A percentile compares a stretch with the other conserved stretches of the same genome.
phyloP scores from a whole-genome alignment of 352 stramenopile genomes.

The Phytophthora ramorum region DNA sequence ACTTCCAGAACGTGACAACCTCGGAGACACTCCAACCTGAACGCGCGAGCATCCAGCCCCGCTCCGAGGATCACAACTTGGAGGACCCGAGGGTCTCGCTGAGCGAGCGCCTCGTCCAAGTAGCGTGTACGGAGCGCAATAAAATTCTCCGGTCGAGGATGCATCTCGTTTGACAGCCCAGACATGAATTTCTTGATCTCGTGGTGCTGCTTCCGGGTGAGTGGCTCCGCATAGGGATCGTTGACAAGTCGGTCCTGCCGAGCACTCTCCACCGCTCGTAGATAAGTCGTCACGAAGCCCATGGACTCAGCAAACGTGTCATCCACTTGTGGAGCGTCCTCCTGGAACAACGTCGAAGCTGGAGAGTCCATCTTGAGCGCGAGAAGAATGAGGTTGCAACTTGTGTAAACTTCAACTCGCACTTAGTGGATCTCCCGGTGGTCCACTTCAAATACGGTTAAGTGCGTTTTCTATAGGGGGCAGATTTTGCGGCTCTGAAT shows the following conservation, averaged over 20 bases:
- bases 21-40: constrained; percentile 33
- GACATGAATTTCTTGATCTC: constrained; percentile 33
- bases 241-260: constrained; percentile 37
- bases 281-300: constrained; percentile 41
- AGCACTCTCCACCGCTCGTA: constrained; percentile 41
- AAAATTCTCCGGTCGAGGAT: constrained; percentile 15
- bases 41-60: constrained; percentile 44
- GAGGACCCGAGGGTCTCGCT: constrained; percentile 38
- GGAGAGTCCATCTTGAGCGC: no score
- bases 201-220: constrained; percentile 25
- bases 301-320: constrained; percentile 38
- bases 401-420: no score
- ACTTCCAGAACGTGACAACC: constrained; percentile 44
- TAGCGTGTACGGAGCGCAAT: constrained; percentile 42
- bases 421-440: no score
- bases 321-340: constrained; percentile 14
- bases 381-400: no score
- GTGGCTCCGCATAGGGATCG: constrained; percentile 42
- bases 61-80: constrained; percentile 49
- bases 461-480: no score
- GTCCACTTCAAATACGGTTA: no score
- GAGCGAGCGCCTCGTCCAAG: constrained; percentile 42
- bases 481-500: constrained; percentile 26
- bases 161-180: background rate
- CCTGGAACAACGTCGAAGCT: constrained; percentile 20